Conservation (phyloP, 2,329 filamentous ascomycete genomes). For the Pestalotiopsis sp. region DNA sequence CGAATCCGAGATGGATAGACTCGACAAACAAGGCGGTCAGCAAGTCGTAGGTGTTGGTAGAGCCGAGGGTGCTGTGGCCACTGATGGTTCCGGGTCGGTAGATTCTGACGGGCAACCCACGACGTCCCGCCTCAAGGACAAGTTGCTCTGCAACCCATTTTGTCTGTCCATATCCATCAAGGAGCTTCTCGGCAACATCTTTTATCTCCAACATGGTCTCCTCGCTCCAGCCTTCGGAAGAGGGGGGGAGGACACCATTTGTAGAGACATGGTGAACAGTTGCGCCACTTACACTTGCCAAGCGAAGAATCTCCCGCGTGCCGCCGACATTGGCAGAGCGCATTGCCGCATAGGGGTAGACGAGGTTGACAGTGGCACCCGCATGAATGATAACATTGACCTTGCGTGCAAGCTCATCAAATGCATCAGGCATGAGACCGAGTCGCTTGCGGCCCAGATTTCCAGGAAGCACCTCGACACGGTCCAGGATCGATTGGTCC, state of each 20-base stretch:
- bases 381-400: slow-evolving; percentile 78
- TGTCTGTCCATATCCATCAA: slow-evolving; percentile 77
- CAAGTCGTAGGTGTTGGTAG: slow-evolving; percentile 78
- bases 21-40: slow-evolving; percentile 77
- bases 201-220: slow-evolving; percentile 67
- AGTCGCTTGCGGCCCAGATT: slow-evolving; percentile 71
- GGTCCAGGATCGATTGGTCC: slow-evolving; percentile 76
- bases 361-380: slow-evolving; percentile 77
- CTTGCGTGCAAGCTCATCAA: slow-evolving; percentile 64
- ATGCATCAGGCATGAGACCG: slow-evolving; percentile 67
- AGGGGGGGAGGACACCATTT: slow-evolving; percentile 76
- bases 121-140: slow-evolving; percentile 67
- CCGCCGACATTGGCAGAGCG: slow-evolving; percentile 77
- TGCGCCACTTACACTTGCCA: slow-evolving; percentile 68
- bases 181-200: slow-evolving; percentile 68
- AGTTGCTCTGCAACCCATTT: slow-evolving; percentile 83
- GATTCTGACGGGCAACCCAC: slow-evolving; percentile 71
- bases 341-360: slow-evolving; percentile 80
- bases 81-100: slow-evolving; percentile 78
- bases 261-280: slow-evolving; percentile 81
- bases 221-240: slow-evolving; percentile 71
- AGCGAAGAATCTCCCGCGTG: slow-evolving; percentile 73
- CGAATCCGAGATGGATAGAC: slow-evolving; percentile 71
- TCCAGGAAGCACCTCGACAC: slow-evolving; percentile 74
- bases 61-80: slow-evolving; percentile 74